Base-by-base conservation (phyloP, 495 filamentous ascomycete genomes). In the Viridothelium virens region DNA sequence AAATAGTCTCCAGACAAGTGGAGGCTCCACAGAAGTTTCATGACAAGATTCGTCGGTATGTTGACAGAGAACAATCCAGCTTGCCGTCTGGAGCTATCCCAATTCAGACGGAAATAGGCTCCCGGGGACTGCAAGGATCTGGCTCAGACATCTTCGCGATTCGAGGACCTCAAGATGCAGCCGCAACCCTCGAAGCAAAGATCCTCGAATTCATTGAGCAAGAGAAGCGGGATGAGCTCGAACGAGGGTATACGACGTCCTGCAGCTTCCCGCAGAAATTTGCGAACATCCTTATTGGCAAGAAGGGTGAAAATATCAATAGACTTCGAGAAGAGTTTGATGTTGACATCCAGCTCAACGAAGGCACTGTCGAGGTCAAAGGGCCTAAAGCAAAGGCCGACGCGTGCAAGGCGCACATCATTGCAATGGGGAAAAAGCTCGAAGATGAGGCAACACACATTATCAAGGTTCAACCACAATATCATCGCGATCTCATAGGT, bases 261-360 rank as follows among this genome's bases (percentile, higher is more conserved):
- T 97, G 96, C 68, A 91, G 94, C 64, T 99, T 92, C 79, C 94
- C 94, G 4, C 88, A 94, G 70, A 96, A 96, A 75, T 95, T 86
- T 69, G 91, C 92, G 65, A 95, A 95, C 72, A 87, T 92, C 74
- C 82, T 99, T 18, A 97, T 99, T 69, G 94, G 94, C 66, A 91
- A 89, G 74, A 85, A 86, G 47, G 94, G 94, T 34, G 92, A 92
- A 78, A 93, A 93, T 76, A 94, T 97, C 78, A 91, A 90, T 67
- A 92, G 95, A 73, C 81, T 96, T n/a, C 89, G 92, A 18, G 94
- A 97, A 39, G 91, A 94, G 74, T 96, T 95, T 70, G 95, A 97
- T 74, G 95, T 99, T 39, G 94, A 97, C 56, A 97, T 99, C 70
- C 90, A 95, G 73, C 85, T 97, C 41, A 81, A 85, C 66, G 85